Evolutionary conservation across 108 stramenopile genomes (phyloP), one percentile per base, ranked within the genome.

Genomic region (Fragilaria radians): DNA sequence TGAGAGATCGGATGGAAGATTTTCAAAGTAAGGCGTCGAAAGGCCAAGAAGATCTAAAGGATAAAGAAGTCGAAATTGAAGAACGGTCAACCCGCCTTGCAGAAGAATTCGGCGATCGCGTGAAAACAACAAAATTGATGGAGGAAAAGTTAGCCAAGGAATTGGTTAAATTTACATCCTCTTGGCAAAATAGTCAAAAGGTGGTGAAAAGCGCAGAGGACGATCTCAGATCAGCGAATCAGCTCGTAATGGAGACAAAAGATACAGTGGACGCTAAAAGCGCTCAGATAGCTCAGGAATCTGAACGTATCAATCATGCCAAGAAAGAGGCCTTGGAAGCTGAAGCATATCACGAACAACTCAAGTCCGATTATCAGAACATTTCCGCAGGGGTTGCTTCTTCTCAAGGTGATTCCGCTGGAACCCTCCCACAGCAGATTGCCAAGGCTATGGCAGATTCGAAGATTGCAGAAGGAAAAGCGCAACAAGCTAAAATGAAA

Each of bases 91-190:
- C 74, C 24, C 66, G 71, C 52, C 70, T 80, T 48, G 86, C 76
- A 36, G 82, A 79, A 25, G 85, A 87, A 63, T 73, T 88, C 45
- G 77, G 86, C 19, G 61, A 69, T 14, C 54, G 67, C 19, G 76
- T 74, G 60, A 66, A 80, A 9, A 48, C 72, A 33, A 56, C 79
- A 25, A 83, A 80, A 53, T 60, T 65, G 17, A 70, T 63, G 7
- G 86, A 92, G 36, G 95, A 97, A 29, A 77, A 84, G 52, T 77
- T 71, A n/a, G 86, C 91, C n/a, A 97, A 96, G 68, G 85, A 86
- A 58, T 78, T 97, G 18, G 96, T 97, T 33, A 93, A 96, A 77
- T 74, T 71, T 11, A 95, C 86, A 28, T 91, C 94, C 14, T 70
- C 78, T 27, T 82, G 81, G 84, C 70, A 89, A 55, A 91, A 85